phyloP scores from a whole-genome alignment of 2,329 filamentous ascomycete genomes.

The Cladosporium colombiae region DNA sequence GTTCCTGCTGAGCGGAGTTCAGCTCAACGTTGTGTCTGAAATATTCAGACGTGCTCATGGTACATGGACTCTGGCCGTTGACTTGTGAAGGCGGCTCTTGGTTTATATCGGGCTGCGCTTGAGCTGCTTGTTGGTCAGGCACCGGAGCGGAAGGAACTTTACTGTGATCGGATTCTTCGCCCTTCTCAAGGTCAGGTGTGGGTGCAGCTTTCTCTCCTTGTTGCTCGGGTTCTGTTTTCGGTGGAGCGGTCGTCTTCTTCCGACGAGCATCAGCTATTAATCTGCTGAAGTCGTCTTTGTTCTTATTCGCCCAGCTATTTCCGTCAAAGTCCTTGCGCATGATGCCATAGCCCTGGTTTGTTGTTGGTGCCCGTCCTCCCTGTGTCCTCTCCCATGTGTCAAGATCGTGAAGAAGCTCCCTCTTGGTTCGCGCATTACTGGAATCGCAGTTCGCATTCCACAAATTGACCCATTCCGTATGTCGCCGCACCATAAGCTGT shows the following conservation, averaged over 20 bases:
- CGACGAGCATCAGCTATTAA: conserved; percentile 74
- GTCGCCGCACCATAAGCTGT: conserved; percentile 71
- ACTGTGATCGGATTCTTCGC: conserved; percentile 20
- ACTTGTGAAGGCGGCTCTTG: background rate
- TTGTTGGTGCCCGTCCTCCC: conserved; percentile 57
- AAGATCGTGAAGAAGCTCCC: conserved; percentile 74
- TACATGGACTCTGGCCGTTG: background rate
- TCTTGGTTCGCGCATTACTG: conserved; percentile 66
- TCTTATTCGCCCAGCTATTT: conserved; percentile 69
- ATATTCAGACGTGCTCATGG: background rate
- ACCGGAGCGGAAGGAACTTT: background rate
- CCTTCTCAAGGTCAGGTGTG: background rate
- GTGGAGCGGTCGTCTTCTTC: conserved; percentile 43
- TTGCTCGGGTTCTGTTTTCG: conserved; percentile 14
- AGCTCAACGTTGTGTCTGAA: background rate
- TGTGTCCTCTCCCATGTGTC: conserved; percentile 85
- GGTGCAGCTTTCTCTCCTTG: background rate
- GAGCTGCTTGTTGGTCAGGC: background rate
- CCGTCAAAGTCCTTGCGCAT: conserved; percentile 90
- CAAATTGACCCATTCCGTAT: conserved; percentile 90
- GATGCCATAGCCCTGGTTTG: conserved; percentile 50
- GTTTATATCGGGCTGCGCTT: background rate
- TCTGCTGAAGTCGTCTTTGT: conserved; percentile 74
- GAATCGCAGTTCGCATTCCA: conserved; percentile 98
- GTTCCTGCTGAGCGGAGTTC: background rate